Evolutionary conservation across 192 early-diverging fungal species (phyloP), one percentile per base, ranked within the genome.

Genomic region (Haplosporangium gracile): DNA sequence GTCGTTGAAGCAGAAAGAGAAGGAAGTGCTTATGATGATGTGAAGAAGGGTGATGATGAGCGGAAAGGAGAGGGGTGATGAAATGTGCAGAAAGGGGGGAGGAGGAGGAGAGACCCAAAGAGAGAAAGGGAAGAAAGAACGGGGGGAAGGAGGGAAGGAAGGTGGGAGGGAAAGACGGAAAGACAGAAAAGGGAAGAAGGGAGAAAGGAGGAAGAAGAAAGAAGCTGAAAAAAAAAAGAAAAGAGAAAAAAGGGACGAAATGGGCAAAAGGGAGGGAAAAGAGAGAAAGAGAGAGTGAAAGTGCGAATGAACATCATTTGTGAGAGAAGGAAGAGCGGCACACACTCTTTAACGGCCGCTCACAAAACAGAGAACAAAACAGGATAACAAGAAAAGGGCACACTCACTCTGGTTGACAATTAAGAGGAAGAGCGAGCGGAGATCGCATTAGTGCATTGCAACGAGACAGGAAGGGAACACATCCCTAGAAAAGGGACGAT

Each of bases 1-100:
- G 71, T 80, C 72, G 74, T 75, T 74, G 38, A 72, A 40, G 79
- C 42, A 38, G 47, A 24, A 68, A 15, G n/a, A 43, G 39, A 79
- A 53, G 82, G 79, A 63, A 45, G 43, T 45, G 43, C 11, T 45
- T 45, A 45, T 45, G 43, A 45, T 15, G 43, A 45, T 45, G 43
- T 45, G 43, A 15, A 45, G 43, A 13, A 15, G 43, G 43, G 15
- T 68, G 71, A 45, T 72, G 40, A 45, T 72, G 26, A 72, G 26
- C 26, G n/a, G 43, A 49, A 29, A 45, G 11, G 13, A 42, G 18
- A 29, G 29, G 71, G 40, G 70, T 38, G 42, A 42, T 24, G 69
- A n/a, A 34, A 68, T 34, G 65, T 63, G 60, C 2, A 45, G 43
- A 45, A 45, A 45, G 43, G 7, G 11, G 43, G 43, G 57, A n/a